Evolutionary conservation across 495 filamentous ascomycete species (phyloP).

Genomic region (Cladorrhinum samala): DNA sequence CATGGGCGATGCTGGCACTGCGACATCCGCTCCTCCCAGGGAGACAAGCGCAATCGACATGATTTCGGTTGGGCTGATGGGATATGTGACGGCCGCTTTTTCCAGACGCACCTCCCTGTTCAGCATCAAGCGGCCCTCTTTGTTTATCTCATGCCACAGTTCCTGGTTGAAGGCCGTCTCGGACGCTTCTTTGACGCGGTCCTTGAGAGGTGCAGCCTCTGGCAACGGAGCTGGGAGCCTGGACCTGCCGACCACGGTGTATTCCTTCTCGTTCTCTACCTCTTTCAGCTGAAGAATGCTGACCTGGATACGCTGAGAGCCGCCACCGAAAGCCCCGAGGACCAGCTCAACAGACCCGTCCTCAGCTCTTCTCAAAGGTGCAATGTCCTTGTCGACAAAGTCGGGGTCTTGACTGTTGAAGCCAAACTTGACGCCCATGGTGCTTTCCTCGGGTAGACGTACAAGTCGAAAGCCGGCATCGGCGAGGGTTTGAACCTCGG

Average conservation of each 20-base stretch:
- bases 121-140: slow-evolving; percentile 67
- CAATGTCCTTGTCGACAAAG: slow-evolving; percentile 73
- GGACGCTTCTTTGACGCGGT: slow-evolving; percentile 70
- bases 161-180: slow-evolving; percentile 90
- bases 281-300: slow-evolving; percentile 40
- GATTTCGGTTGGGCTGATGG: slow-evolving; percentile 32
- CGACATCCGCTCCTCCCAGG: slow-evolving; percentile 28
- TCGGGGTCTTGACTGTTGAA: slow-evolving; percentile 73
- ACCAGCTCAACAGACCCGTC: slow-evolving; percentile 73
- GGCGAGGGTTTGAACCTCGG: slow-evolving; percentile 70
- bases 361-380: slow-evolving; percentile 63
- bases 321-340: slow-evolving; percentile 51
- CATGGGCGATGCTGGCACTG: slow-evolving; percentile 10
- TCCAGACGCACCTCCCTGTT: slow-evolving; percentile 58
- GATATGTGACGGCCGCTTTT: slow-evolving; percentile 52
- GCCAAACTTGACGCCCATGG: slow-evolving; percentile 79
- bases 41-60: slow-evolving; percentile 53
- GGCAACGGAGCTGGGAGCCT: slow-evolving; percentile 33
- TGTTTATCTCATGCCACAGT: slow-evolving; percentile 82
- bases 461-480: slow-evolving; percentile 80
- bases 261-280: too few species aligned
- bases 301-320: slow-evolving; percentile 61
- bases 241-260: slow-evolving; percentile 48
- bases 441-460: slow-evolving; percentile 61
- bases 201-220: slow-evolving; percentile 43